phyloP scores from a whole-genome alignment of 2,329 filamentous ascomycete genomes.

The Laburnicola sp. region DNA sequence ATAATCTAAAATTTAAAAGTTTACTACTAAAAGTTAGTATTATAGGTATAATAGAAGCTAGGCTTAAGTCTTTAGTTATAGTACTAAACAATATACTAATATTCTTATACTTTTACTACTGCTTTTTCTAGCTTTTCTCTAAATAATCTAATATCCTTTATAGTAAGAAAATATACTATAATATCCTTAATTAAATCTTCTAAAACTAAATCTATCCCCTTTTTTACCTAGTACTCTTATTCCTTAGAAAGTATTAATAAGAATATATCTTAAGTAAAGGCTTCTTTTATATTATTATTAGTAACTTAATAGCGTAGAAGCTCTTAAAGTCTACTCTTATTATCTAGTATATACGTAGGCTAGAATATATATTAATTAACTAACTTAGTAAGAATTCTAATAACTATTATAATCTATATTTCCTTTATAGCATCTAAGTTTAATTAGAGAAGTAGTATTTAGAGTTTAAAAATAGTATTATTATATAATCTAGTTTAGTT shows the following conservation, averaged over 20 bases:
- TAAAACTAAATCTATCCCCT: too few relatives aligned
- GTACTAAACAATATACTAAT: too few relatives aligned
- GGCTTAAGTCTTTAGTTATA: too few relatives aligned
- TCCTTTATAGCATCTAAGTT: conserved; percentile 38
- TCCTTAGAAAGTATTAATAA: conserved; percentile 8
- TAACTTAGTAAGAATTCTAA: conserved; percentile 33
- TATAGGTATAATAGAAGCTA: too few relatives aligned
- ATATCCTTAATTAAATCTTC: too few relatives aligned
- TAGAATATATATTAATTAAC: conserved; percentile 40
- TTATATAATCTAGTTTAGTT: conserved; percentile 7
- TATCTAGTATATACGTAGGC: conserved; percentile 33
- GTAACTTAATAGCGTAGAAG: conserved; percentile 8
- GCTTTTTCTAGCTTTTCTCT: too few relatives aligned
- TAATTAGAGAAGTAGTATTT: conserved; percentile 35
- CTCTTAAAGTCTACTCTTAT: conserved; percentile 14
- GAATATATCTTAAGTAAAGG: background rate
- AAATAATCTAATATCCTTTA: too few relatives aligned
- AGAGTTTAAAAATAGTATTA: conserved; percentile 10
- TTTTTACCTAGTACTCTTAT: too few relatives aligned
- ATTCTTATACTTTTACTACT: too few relatives aligned
- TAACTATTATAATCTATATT: conserved; percentile 38
- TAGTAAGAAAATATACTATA: too few relatives aligned
- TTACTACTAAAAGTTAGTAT: too few relatives aligned
- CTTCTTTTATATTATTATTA: conserved; percentile 6
- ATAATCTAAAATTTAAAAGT: too few relatives aligned